phyloP scores from a whole-genome alignment of 1,284 basidiomycete genomes.

The Rhodotorula sp. region DNA sequence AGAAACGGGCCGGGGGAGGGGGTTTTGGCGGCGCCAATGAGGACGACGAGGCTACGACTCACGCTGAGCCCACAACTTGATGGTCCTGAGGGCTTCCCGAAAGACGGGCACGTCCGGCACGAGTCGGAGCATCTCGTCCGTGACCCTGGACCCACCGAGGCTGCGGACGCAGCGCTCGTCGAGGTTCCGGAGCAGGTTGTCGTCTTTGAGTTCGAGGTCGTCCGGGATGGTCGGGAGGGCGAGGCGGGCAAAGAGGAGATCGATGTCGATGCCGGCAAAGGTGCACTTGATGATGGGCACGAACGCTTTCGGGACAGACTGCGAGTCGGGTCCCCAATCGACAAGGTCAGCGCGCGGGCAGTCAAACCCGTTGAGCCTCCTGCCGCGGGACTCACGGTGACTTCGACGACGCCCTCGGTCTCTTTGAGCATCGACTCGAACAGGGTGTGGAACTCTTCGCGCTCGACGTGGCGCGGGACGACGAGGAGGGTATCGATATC shows the following conservation, averaged over 20 bases:
- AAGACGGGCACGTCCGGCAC: conserved; percentile 95
- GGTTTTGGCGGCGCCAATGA: no score
- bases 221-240: conserved; percentile 84
- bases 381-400: conserved; percentile 66
- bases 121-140: conserved; percentile 91
- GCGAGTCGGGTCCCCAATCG: background rate
- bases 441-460: conserved; percentile 92
- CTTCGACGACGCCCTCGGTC: conserved; percentile 81
- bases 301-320: conserved; percentile 94
- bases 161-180: conserved; percentile 94
- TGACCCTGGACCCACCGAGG: conserved; percentile 93
- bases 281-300: conserved; percentile 93
- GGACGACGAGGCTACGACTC: conserved; percentile 48
- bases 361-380: background rate
- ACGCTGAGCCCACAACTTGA: conserved; percentile 98
- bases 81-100: conserved; percentile 88
- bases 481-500: conserved; percentile 99
- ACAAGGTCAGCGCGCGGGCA: background rate
- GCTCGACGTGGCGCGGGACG: conserved; percentile 90
- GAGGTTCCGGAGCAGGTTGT: conserved; percentile 85
- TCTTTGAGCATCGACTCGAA: conserved; percentile 88
- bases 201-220: conserved; percentile 82
- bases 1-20: conserved; percentile 9
- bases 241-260: conserved; percentile 83
- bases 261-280: conserved; percentile 88